phyloP scores from a whole-genome alignment of 371 early-diverging fungal species.

The Sporodiniella umbellata region DNA sequence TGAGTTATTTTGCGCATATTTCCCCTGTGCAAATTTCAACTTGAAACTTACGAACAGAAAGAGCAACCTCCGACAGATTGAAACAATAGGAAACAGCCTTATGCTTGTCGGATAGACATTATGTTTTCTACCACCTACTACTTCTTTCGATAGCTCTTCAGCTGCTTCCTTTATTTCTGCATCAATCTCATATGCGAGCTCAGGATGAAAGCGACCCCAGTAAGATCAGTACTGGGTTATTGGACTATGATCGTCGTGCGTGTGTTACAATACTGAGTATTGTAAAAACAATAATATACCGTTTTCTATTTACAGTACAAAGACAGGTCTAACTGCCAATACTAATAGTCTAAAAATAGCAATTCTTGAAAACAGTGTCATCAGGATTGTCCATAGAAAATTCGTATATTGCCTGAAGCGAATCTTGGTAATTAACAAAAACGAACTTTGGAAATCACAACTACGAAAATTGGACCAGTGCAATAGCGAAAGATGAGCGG shows the following conservation, averaged over 20 bases:
- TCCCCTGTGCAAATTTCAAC: background rate
- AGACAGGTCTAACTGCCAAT: too few species aligned
- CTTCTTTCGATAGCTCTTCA: background rate
- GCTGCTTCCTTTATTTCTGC: background rate
- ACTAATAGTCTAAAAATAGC: too few species aligned
- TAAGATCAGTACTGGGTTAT: constrained; percentile 1
- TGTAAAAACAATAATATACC: too few species aligned
- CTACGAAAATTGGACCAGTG: constrained; percentile 1
- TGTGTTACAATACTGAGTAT: too few species aligned
- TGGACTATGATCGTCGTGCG: background rate
- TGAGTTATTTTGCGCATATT: constrained; percentile 5
- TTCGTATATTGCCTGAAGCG: too few species aligned
- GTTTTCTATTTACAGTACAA: too few species aligned
- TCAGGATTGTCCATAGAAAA: too few species aligned
- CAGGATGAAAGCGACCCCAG: constrained; percentile 7
- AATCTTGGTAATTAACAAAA: background rate
- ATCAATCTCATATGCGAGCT: constrained; percentile 3
- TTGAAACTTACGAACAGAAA: background rate
- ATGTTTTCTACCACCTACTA: background rate
- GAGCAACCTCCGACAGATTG: constrained; percentile 5
- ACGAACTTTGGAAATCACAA: constrained; percentile 8
- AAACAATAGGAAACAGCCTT: constrained; percentile 7
- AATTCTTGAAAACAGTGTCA: too few species aligned
- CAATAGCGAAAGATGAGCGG: too few species aligned
- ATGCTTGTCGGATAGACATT: constrained; percentile 9